phyloP scores from a whole-genome alignment of 345 rosid species.

The Acer campestre region DNA sequence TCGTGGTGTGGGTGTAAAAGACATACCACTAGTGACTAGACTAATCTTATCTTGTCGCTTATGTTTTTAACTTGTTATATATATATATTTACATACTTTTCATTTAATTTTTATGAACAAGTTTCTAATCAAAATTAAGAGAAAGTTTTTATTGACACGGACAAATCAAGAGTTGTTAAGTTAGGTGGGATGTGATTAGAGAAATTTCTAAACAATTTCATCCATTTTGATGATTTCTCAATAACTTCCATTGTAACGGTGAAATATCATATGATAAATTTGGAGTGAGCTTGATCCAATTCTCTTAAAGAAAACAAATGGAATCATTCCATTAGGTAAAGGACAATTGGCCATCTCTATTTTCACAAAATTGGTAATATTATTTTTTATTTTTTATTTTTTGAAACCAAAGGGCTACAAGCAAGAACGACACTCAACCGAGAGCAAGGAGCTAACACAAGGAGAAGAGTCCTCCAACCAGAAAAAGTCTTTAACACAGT shows the following conservation, averaged over 20 bases:
- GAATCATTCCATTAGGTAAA: not conserved
- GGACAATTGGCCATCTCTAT: not conserved
- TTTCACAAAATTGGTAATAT: not conserved
- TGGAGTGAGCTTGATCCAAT: not conserved
- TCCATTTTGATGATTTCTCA: not conserved
- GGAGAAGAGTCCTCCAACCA: no score
- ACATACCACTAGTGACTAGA: no score
- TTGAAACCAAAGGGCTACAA: no score
- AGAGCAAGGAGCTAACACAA: no score
- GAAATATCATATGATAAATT: not conserved
- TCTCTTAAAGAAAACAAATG: not conserved
- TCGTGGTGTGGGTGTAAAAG: no score
- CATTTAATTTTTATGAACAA: no score
- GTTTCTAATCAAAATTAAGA: not conserved
- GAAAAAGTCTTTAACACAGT: no score
- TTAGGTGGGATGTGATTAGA: not conserved
- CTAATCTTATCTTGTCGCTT: no score
- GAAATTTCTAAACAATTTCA: conserved; percentile 1
- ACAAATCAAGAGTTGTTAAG: not conserved
- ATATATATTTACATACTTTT: no score
- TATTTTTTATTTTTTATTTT: no score
- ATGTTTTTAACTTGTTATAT: no score
- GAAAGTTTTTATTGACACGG: not conserved
- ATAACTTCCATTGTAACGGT: not conserved
- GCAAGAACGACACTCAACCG: no score